Base-by-base conservation (phyloP, 2,329 filamentous ascomycete genomes). In the Cladosporium sp. region DNA sequence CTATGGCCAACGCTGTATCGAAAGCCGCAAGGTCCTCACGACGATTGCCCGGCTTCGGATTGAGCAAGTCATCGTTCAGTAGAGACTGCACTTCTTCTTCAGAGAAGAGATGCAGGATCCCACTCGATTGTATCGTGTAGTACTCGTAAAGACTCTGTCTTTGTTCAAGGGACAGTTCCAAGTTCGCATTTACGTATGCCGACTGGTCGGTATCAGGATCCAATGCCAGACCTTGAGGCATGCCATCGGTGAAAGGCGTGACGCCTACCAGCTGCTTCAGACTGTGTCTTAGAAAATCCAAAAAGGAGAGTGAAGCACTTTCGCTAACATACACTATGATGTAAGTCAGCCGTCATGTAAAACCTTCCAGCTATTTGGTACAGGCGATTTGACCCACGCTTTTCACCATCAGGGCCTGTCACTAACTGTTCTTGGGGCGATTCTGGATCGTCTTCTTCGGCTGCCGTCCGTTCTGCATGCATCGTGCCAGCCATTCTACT, bases 211-310 rank as follows among this genome's bases (percentile, higher is more conserved):
- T 15, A 30, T 55, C 52, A 7, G 32, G 28, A 21, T 55, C 52
- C 18, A 24, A 55, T 10, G 30, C 52, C 4, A 55, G 52, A 8
- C n/a, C 32, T 55, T 55, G 52, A 21, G 52, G 26, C 15, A 34
- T 26, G 14, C 30, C 52, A 34, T 55, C 52, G 8, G 52, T 30
- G 52, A 55, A 55, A 18, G 52, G 52, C 52, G 52, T 55, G 8
- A 32, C 28, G 15, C 52, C 52, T 24, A 55, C 30, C 8, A 55
- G 30, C 52, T 55, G 52, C 52, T 34, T 55, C 18, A 55, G 26
- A 55, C 52, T 55, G 28, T 55, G 52, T 55, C 52, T 55, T 2
- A 55, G 28, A 30, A 55, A 55, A 14, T 55, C 52, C 52, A 55
- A 5, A 34, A 55, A 55, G 18, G 52, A 55, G 52, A 55, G 52